Percentiles rank a stretch among this genome's conserved stretches.
phyloP scores from a whole-genome alignment of 2,329 filamentous ascomycete species.

The Leptographium flavum region DNA sequence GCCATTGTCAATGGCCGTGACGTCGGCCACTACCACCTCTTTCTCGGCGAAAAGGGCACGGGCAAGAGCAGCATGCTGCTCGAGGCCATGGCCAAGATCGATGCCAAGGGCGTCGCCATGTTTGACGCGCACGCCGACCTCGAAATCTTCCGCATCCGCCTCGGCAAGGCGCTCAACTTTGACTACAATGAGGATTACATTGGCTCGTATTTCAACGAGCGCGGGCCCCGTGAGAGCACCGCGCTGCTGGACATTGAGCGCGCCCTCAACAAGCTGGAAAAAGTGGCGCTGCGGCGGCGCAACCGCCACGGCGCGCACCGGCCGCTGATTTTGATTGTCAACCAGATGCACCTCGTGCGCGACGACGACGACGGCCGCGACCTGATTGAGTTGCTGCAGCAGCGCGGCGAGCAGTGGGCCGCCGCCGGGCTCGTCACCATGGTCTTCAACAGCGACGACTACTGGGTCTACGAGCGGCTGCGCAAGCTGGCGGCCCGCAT shows the following conservation, averaged over 20 bases:
- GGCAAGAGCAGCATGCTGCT: slow-evolving; percentile 95
- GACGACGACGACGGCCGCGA: slow-evolving; percentile 91
- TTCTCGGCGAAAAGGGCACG: slow-evolving; percentile 90
- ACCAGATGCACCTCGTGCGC: slow-evolving; percentile 79
- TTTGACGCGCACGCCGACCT: slow-evolving; percentile 91
- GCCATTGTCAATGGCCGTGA: slow-evolving; percentile 62
- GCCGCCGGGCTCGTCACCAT: slow-evolving; percentile 80
- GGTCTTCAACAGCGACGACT: slow-evolving; percentile 94
- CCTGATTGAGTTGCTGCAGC: slow-evolving; percentile 84
- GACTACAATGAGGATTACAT: slow-evolving; percentile 98
- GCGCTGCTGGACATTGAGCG: slow-evolving; percentile 90
- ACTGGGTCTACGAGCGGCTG: slow-evolving; percentile 93
- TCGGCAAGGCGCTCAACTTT: slow-evolving; percentile 89
- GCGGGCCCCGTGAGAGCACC: slow-evolving; percentile 80
- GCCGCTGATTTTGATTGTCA: slow-evolving; percentile 79
- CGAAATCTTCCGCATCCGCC: slow-evolving; percentile 83
- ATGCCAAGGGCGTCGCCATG: slow-evolving; percentile 84
- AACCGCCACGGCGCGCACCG: slow-evolving; percentile 38
- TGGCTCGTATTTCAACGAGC: slow-evolving; percentile 87
- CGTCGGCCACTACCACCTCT: slow-evolving; percentile 74
- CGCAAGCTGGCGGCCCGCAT: slow-evolving; percentile 89
- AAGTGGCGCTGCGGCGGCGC: slow-evolving; percentile 68
- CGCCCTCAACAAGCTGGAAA: slow-evolving; percentile 94
- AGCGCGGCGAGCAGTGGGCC: slow-evolving; percentile 92
- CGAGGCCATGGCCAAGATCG: slow-evolving; percentile 84